phyloP scores from a whole-genome alignment of 352 stramenopile species.

The Phytophthora vignae region DNA sequence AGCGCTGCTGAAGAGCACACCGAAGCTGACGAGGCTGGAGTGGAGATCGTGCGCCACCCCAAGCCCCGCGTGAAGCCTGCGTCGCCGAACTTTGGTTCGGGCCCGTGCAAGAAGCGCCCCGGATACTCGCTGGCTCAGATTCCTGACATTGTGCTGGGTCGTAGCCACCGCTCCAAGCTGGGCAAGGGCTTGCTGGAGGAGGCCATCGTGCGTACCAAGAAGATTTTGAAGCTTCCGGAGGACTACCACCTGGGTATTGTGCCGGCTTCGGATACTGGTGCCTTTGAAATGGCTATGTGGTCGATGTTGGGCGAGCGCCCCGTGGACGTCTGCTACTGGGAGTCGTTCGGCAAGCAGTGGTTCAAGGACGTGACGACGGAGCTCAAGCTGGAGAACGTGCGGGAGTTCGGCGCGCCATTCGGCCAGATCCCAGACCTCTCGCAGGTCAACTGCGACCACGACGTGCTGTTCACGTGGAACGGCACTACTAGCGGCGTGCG shows the following conservation, averaged over 20 bases:
- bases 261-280: constrained; percentile 97
- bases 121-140: constrained; percentile 94
- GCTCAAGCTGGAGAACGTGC: constrained; percentile 95
- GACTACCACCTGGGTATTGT: constrained; percentile 98
- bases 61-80: constrained; percentile 80
- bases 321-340: constrained; percentile 96
- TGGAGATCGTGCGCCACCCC: constrained; percentile 63
- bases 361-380: constrained; percentile 96
- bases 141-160: constrained; percentile 89
- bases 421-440: constrained; percentile 96
- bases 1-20: constrained; percentile 35
- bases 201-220: constrained; percentile 96
- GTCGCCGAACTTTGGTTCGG: constrained; percentile 97
- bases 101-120: constrained; percentile 99
- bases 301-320: constrained; percentile 95
- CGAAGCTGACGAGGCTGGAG: constrained; percentile 30
- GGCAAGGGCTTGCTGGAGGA: constrained; percentile 96
- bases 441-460: constrained; percentile 94
- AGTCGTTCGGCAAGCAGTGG: constrained; percentile 98
- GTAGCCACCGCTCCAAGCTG: constrained; percentile 97
- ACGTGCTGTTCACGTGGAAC: constrained; percentile 99
- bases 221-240: constrained; percentile 94
- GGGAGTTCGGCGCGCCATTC: constrained; percentile 95
- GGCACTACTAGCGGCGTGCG: constrained; percentile 98
- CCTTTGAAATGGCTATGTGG: constrained; percentile 99